These are phyloP conservation scores for Xylaria sp. DNA, from an alignment of 2,329 filamentous ascomycete species.

Conservation along the genomic window DNA sequence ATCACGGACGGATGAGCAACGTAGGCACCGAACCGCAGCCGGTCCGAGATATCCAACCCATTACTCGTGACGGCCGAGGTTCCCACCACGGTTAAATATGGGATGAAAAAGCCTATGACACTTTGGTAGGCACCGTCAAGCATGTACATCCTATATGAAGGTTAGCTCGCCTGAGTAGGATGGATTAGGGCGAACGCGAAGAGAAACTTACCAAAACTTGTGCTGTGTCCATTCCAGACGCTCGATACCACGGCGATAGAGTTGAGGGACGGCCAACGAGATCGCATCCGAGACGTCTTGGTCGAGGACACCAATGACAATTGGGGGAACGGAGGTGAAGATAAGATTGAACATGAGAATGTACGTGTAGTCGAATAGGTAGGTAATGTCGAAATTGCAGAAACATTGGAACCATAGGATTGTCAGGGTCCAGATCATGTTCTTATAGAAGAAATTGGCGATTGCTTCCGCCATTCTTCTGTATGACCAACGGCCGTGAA, in stretches of 20 bases:
- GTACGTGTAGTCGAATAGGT: slow-evolving; percentile 97
- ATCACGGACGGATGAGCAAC: slow-evolving; percentile 82
- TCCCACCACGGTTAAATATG: slow-evolving; percentile 75
- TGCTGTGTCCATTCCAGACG: slow-evolving; percentile 92
- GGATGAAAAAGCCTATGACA: slow-evolving; percentile 88
- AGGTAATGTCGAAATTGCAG: slow-evolving; percentile 94
- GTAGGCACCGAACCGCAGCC: slow-evolving; percentile 83
- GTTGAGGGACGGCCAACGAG: slow-evolving; percentile 89
- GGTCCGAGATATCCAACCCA: slow-evolving; percentile 77
- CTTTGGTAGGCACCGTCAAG: slow-evolving; percentile 93
- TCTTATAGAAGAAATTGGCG: slow-evolving; percentile 99
- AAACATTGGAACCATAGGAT: slow-evolving; percentile 98
- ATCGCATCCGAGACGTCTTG: slow-evolving; percentile 96
- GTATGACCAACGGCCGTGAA: slow-evolving; percentile 97
- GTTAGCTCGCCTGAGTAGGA: slow-evolving; percentile 36
- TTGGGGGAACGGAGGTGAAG: slow-evolving; percentile 93
- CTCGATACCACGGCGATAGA: slow-evolving; percentile 95
- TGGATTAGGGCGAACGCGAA: background rate
- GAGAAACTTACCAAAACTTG: slow-evolving; percentile 83
- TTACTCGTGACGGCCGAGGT: slow-evolving; percentile 71
- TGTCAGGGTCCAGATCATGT: slow-evolving; percentile 94
- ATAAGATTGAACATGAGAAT: slow-evolving; percentile 95
- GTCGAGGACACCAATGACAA: slow-evolving; percentile 94
- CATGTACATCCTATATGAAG: slow-evolving; percentile 79
- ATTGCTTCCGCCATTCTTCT: slow-evolving; percentile 88